Percentiles rank a stretch among this genome's conserved stretches.
Evolutionary conservation across 1,139 yeast genomes (phyloP).

Genomic region (Candida glucosophila): DNA sequence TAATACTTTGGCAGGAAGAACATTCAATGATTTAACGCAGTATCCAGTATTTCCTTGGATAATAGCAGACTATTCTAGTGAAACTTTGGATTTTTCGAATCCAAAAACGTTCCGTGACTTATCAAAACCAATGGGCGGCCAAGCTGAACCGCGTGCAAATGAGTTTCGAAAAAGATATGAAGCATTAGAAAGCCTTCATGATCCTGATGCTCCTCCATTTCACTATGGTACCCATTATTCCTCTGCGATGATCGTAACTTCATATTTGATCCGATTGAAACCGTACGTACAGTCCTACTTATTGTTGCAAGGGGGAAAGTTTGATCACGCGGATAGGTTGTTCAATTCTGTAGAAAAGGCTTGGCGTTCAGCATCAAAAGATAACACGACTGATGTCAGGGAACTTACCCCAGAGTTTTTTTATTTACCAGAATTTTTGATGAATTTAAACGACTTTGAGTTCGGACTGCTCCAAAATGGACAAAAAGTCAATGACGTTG

Average conservation of each 20-base stretch:
- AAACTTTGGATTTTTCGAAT: slow-evolving; percentile 49
- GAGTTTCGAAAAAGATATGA: slow-evolving; percentile 64
- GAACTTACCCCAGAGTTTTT: slow-evolving; percentile 82
- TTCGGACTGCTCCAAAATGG: slow-evolving; percentile 68
- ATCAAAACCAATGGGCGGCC: slow-evolving; percentile 88
- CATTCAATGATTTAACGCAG: slow-evolving; percentile 79
- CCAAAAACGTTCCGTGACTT: slow-evolving; percentile 62
- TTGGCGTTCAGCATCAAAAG: slow-evolving; percentile 71
- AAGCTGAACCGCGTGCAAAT: slow-evolving; percentile 45
- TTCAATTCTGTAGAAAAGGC: slow-evolving; percentile 66
- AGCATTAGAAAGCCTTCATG: slow-evolving; percentile 49
- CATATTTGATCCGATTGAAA: slow-evolving; percentile 62
- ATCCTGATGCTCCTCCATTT: slow-evolving; percentile 59
- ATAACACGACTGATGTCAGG: slow-evolving; percentile 78
- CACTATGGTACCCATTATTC: slow-evolving; percentile 92
- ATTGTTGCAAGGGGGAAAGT: slow-evolving; percentile 74
- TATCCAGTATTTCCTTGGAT: slow-evolving; percentile 92
- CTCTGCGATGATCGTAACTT: slow-evolving; percentile 84
- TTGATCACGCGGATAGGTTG: slow-evolving; percentile 79
- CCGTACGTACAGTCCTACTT: slow-evolving; percentile 78
- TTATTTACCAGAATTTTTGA: slow-evolving; percentile 67
- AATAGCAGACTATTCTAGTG: slow-evolving; percentile 68
- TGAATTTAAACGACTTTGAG: slow-evolving; percentile 54
- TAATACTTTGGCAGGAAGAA: slow-evolving; percentile 78
- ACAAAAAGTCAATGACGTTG: slow-evolving; percentile 47